phyloP scores from a whole-genome alignment of 2,329 filamentous ascomycete genomes.

The Chrysoporthe cubensis region DNA sequence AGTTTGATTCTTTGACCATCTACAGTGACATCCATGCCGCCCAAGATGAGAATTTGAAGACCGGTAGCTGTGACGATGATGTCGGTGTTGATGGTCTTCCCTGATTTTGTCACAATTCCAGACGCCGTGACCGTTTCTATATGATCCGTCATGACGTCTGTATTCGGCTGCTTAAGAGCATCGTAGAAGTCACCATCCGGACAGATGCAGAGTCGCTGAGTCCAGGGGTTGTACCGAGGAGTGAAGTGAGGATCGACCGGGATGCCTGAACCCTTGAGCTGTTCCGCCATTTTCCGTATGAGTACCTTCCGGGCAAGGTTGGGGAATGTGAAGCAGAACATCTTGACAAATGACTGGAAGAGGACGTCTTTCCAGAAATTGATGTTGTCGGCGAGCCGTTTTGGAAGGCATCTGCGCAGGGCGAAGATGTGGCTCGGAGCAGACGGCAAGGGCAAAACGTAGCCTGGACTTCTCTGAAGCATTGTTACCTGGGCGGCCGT shows the following conservation, averaged over 20 bases:
- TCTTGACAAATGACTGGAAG: constrained; percentile 49
- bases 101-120: constrained; percentile 52
- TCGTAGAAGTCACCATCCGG: constrained; percentile 61
- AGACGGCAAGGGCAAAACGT: constrained; percentile 58
- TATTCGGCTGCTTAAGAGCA: constrained; percentile 49
- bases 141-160: constrained; percentile 53
- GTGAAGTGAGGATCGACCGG: constrained; percentile 66
- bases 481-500: constrained; percentile 72
- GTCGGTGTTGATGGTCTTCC: constrained; percentile 61
- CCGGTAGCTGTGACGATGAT: constrained; percentile 74
- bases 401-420: constrained; percentile 50
- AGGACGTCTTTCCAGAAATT: constrained; percentile 55
- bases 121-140: constrained; percentile 55
- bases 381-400: constrained; percentile 49
- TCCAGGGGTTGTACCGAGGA: constrained; percentile 68
- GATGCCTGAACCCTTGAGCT: constrained; percentile 55
- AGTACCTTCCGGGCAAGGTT: constrained; percentile 52
- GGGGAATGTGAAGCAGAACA: constrained; percentile 59
- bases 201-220: constrained; percentile 75
- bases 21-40: constrained; percentile 55
- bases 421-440: constrained; percentile 43
- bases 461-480: constrained; percentile 78
- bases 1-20: constrained; percentile 56
- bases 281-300: constrained; percentile 45
- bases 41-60: constrained; percentile 61